Percentiles rank a stretch among this genome's conserved stretches.
Conservation (phyloP, 495 filamentous ascomycete genomes). For the Alectoria sarmentosa region DNA sequence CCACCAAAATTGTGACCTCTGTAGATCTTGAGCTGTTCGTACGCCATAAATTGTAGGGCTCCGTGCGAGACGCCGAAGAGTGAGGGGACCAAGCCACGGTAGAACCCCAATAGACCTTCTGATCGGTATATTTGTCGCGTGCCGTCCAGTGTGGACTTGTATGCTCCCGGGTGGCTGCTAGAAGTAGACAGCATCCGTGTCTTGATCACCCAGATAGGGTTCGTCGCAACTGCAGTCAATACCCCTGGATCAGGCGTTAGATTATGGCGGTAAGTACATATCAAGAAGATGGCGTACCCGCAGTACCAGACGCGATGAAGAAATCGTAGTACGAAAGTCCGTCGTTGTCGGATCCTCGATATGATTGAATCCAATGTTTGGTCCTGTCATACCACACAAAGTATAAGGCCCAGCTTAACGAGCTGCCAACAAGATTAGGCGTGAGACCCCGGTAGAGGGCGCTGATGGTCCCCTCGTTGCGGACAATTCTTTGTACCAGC, state of each 20-base stretch:
- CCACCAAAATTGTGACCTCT: constrained; percentile 28
- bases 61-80: constrained; percentile 91
- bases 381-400: constrained; percentile 65
- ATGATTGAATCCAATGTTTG: constrained; percentile 40
- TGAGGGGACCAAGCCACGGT: constrained; percentile 73
- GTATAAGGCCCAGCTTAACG: constrained; percentile 84
- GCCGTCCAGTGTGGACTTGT: constrained; percentile 67
- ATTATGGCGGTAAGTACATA: not conserved
- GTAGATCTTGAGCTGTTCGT: constrained; percentile 74
- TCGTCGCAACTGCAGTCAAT: constrained; percentile 73
- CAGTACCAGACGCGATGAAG: constrained; percentile 70
- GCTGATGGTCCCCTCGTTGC: constrained; percentile 50
- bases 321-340: constrained; percentile 65
- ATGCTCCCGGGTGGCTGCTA: constrained; percentile 64
- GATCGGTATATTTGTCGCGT: constrained; percentile 50
- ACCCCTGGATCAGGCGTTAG: constrained; percentile 35
- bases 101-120: constrained; percentile 74
- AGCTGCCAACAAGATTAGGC: constrained; percentile 88
- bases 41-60: constrained; percentile 92
- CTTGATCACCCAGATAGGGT: constrained; percentile 98
- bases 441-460: constrained; percentile 83
- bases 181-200: constrained; percentile 92
- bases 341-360: not conserved
- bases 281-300: constrained; percentile 43
- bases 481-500: constrained; percentile 47